These are phyloP conservation scores for Vaccinium macrocarpon DNA, from an alignment of 148 eudicot species.

Conservation along the genomic window DNA sequence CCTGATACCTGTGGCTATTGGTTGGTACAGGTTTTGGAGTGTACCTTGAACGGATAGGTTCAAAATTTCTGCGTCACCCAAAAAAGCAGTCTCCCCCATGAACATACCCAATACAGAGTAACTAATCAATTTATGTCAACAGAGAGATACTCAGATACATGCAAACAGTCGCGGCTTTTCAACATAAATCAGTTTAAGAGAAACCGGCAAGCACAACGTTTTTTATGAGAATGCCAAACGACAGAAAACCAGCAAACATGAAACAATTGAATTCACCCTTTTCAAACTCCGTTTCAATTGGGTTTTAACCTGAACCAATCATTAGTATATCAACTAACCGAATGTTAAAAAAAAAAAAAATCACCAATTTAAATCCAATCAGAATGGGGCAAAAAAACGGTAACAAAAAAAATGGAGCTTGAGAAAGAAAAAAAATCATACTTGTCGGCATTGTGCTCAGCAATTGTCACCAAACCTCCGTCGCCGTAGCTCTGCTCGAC, in stretches of 20 bases:
- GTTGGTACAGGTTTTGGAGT: background rate
- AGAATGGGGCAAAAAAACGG: background rate
- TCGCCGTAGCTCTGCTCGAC: background rate
- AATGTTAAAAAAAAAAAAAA: background rate
- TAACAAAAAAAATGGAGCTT: background rate
- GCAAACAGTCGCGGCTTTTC: background rate
- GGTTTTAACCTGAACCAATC: background rate
- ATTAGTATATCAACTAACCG: background rate
- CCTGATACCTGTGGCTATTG: background rate
- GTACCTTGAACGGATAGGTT: background rate
- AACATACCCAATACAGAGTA: background rate
- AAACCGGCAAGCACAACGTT: background rate
- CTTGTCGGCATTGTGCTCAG: conserved; percentile 15
- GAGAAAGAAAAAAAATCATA: conserved; percentile 1
- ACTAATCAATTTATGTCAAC: background rate
- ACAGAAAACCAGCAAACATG: background rate
- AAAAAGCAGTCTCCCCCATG: background rate
- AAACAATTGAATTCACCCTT: conserved; percentile 4
- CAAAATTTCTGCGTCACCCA: background rate
- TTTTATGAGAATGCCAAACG: background rate
- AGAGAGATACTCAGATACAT: background rate
- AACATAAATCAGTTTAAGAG: background rate
- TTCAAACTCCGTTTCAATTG: conserved; percentile 3
- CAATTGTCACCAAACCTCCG: background rate
- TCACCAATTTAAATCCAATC: background rate